Percentiles rank a stretch among this genome's conserved stretches.
Conservation (phyloP, 2,329 filamentous ascomycete genomes). For the Epichloe uncinata region DNA sequence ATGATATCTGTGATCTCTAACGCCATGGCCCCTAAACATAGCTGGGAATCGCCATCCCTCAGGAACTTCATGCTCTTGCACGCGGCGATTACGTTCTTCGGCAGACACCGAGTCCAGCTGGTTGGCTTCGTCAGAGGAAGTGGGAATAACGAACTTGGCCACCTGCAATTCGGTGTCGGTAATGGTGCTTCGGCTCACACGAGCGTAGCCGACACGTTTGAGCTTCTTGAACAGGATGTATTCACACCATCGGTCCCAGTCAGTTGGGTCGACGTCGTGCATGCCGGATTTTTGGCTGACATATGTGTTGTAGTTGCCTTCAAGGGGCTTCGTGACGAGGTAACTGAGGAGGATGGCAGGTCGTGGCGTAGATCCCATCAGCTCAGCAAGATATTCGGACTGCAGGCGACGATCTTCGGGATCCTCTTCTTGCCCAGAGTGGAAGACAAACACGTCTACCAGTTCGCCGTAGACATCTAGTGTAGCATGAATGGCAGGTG, state of each 20-base stretch:
- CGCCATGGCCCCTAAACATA: constrained; percentile 72
- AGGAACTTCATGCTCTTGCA: constrained; percentile 62
- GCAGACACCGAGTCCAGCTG: constrained; percentile 25
- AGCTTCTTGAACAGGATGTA: constrained; percentile 93
- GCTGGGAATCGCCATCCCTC: constrained; percentile 70
- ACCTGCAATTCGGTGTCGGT: constrained; percentile 97
- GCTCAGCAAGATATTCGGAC: constrained; percentile 66
- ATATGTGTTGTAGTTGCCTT: constrained; percentile 96
- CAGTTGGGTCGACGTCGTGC: constrained; percentile 82
- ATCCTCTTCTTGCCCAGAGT: constrained; percentile 96
- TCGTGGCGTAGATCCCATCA: constrained; percentile 73
- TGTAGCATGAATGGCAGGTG: constrained; percentile 93
- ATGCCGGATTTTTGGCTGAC: constrained; percentile 79
- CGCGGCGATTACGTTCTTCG: constrained; percentile 42
- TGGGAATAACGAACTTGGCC: constrained; percentile 81
- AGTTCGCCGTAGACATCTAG: constrained; percentile 81
- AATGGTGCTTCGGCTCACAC: constrained; percentile 79
- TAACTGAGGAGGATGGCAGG: constrained; percentile 83
- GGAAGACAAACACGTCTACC: constrained; percentile 94
- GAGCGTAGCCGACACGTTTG: constrained; percentile 74
- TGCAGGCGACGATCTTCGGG: constrained; percentile 82
- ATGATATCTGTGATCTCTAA: constrained; percentile 83
- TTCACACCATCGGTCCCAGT: constrained; percentile 98
- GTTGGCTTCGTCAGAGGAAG: constrained; percentile 39
- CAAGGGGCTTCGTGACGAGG: constrained; percentile 74